Conservation (phyloP, 2,329 filamentous ascomycete species). For the Lasiodiplodia gonubiensis region DNA sequence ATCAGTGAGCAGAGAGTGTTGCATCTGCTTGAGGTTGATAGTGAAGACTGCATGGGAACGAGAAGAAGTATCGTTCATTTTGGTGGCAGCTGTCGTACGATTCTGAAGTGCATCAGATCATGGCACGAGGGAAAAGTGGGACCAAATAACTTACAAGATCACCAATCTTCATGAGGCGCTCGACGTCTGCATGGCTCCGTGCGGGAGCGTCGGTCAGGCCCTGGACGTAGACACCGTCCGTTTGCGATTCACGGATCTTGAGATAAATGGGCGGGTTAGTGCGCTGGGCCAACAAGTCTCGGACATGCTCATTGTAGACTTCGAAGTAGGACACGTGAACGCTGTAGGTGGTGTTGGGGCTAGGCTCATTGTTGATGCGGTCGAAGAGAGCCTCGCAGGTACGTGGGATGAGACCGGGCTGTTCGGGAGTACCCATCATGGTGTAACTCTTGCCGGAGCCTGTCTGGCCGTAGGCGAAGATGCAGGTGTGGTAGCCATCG, state of each 20-base stretch:
- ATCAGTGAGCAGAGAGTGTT: conserved; percentile 96
- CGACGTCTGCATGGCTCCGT: conserved; percentile 82
- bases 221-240: conserved; percentile 95
- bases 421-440: conserved; percentile 87
- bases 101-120: conserved; percentile 53
- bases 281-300: conserved; percentile 84
- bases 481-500: conserved; percentile 98
- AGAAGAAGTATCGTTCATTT: conserved; percentile 99
- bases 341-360: conserved; percentile 92
- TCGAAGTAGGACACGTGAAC: conserved; percentile 99
- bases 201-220: conserved; percentile 94
- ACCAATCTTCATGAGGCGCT: conserved; percentile 88
- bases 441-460: conserved; percentile 98
- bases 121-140: too few species aligned
- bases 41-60: conserved; percentile 98
- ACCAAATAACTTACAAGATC: conserved; percentile 60
- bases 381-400: conserved; percentile 97
- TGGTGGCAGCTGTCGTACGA: conserved; percentile 88
- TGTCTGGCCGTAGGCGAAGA: conserved; percentile 98
- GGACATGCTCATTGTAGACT: conserved; percentile 99
- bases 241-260: conserved; percentile 94
- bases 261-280: conserved; percentile 86
- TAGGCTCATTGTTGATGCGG: conserved; percentile 83
- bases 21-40: conserved; percentile 96
- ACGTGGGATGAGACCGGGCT: conserved; percentile 89